phyloP scores from a whole-genome alignment of 208 protist species.

The Acanthamoeba royreba region DNA sequence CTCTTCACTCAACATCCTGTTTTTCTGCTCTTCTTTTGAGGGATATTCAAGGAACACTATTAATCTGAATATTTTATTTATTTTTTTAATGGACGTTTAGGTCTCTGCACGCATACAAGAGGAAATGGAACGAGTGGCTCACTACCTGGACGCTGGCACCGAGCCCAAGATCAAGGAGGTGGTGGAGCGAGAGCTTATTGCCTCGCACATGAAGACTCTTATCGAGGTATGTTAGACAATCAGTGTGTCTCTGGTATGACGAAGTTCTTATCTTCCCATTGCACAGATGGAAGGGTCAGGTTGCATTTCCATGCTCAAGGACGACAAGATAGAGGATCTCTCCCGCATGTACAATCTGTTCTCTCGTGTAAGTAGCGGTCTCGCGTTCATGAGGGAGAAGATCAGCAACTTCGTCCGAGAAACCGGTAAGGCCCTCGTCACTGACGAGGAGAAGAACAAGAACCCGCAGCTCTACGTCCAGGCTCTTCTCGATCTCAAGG shows the following conservation, averaged over 20 bases:
- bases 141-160: conserved; percentile 75
- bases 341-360: conserved; percentile 79
- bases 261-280: too few species aligned
- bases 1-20: too few species aligned
- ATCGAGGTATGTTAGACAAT: conserved; percentile 56
- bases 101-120: conserved; percentile 73
- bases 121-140: conserved; percentile 76
- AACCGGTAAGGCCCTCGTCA: conserved; percentile 63
- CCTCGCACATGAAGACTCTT: conserved; percentile 75
- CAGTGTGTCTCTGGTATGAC: background rate
- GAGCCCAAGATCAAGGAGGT: conserved; percentile 71
- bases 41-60: background rate
- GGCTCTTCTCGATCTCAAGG: conserved; percentile 74
- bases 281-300: conserved; percentile 77
- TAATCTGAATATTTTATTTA: background rate
- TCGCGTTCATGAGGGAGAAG: conserved; percentile 59
- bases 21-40: background rate
- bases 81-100: background rate
- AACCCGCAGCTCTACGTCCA: conserved; percentile 64
- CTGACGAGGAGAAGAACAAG: conserved; percentile 51
- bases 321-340: conserved; percentile 76
- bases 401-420: conserved; percentile 67
- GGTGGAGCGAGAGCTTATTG: conserved; percentile 76
- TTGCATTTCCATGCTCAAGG: conserved; percentile 71
- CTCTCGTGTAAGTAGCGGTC: conserved; percentile 59